These are phyloP conservation scores for Agapanthus africanus DNA, from an alignment of 106 monocot species.

Conservation along the genomic window DNA sequence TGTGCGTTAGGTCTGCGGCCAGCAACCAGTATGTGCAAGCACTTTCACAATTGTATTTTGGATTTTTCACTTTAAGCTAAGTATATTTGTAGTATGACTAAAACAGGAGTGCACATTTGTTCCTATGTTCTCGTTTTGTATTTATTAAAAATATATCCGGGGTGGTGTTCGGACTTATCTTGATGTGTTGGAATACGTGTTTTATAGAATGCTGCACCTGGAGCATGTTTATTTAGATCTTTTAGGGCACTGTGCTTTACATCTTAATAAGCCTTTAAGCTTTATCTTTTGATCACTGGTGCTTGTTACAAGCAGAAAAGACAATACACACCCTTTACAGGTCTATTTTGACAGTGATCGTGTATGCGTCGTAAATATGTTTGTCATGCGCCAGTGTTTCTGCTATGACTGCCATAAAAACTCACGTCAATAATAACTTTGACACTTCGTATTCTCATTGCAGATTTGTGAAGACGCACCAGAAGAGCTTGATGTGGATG, in stretches of 20 bases:
- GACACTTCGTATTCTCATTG: slow-evolving; percentile 7
- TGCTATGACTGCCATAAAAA: neutral
- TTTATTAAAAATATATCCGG: neutral
- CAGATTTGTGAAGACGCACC: slow-evolving; percentile 96
- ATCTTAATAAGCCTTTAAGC: neutral
- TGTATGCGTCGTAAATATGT: neutral
- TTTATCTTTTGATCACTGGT: too few relatives aligned
- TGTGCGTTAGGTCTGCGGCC: neutral
- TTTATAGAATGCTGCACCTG: neutral
- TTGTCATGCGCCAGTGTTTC: neutral
- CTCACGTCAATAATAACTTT: neutral
- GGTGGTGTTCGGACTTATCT: neutral
- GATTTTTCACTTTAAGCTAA: neutral
- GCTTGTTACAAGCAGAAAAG: too few relatives aligned
- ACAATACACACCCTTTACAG: too few relatives aligned
- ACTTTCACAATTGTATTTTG: neutral
- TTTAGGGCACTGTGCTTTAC: neutral
- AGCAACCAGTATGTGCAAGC: neutral
- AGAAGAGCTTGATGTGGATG: slow-evolving; percentile 84
- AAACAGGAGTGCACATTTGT: neutral
- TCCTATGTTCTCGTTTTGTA: neutral
- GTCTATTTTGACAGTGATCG: neutral
- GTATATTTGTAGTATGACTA: neutral
- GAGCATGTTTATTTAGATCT: neutral
- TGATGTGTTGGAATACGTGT: neutral